These are phyloP conservation scores for Tetrahymena elliotti DNA, from an alignment of 73 alveolate species.

Conservation along the genomic window DNA sequence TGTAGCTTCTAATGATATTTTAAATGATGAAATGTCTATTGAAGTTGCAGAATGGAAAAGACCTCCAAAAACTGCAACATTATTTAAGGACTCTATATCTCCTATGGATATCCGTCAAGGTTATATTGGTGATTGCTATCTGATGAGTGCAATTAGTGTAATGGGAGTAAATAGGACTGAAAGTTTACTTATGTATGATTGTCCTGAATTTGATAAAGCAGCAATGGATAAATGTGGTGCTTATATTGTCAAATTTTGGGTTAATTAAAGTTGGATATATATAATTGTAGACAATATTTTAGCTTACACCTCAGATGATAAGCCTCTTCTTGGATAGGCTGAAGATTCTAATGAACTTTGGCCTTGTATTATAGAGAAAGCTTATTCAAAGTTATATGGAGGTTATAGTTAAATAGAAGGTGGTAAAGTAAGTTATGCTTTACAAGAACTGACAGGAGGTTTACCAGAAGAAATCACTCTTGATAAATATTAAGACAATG, in stretches of 20 bases:
- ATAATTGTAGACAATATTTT: constrained; percentile 54
- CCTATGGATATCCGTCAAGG: constrained; percentile 62
- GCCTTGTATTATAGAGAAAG: constrained; percentile 72
- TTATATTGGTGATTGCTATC: constrained; percentile 71
- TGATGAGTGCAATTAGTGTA: constrained; percentile 64
- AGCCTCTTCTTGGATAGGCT: constrained; percentile 55
- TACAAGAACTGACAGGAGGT: constrained; percentile 66
- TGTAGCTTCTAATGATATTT: constrained; percentile 15
- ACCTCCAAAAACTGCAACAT: constrained; percentile 37
- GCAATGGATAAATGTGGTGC: constrained; percentile 62
- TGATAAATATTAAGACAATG: constrained; percentile 42
- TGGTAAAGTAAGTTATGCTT: constrained; percentile 67
- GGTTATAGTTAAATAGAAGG: constrained; percentile 50
- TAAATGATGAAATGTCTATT: constrained; percentile 42
- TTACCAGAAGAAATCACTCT: constrained; percentile 61
- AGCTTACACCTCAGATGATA: constrained; percentile 50
- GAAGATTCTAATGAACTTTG: constrained; percentile 56
- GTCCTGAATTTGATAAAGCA: neutral
- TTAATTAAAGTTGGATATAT: constrained; percentile 33
- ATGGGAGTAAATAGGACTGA: constrained; percentile 50
- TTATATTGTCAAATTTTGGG: constrained; percentile 44
- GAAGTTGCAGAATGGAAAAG: constrained; percentile 53
- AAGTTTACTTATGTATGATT: neutral
- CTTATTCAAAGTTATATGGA: constrained; percentile 66
- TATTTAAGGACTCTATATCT: constrained; percentile 42